Conservation (phyloP, 768 basidiomycete species). For the Rhizopogon salebrosus region DNA sequence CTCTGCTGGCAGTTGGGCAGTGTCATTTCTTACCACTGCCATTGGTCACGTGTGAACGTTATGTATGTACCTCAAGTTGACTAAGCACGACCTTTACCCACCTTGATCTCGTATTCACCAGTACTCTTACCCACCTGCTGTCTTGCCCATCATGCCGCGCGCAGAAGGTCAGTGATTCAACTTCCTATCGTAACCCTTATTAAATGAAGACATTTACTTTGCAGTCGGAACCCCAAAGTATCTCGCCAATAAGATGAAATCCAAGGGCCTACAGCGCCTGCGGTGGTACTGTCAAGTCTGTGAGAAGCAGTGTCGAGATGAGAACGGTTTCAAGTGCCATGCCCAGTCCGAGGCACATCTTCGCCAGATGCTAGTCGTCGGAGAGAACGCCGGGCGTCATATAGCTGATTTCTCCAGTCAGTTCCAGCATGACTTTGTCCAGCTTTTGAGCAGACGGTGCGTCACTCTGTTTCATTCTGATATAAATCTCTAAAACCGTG, state of each 20-base stretch:
- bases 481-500: not conserved
- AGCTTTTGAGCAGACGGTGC: slow-evolving; percentile 78
- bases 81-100: not conserved
- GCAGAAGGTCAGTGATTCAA: slow-evolving; percentile 58
- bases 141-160: slow-evolving; percentile 59
- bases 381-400: slow-evolving; percentile 88
- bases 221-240: slow-evolving; percentile 84
- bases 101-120: not conserved
- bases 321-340: slow-evolving; percentile 99
- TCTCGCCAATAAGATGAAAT: slow-evolving; percentile 95
- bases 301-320: slow-evolving; percentile 97
- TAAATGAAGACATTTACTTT: not conserved
- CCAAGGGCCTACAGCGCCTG: slow-evolving; percentile 91
- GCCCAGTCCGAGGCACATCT: slow-evolving; percentile 84
- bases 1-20: too few relatives aligned
- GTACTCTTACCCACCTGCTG: not conserved
- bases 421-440: slow-evolving; percentile 92
- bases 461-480: slow-evolving; percentile 15
- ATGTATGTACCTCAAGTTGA: not conserved
- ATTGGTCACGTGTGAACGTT: not conserved
- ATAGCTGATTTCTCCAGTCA: slow-evolving; percentile 84
- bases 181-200: not conserved
- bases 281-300: slow-evolving; percentile 99
- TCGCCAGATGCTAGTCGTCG: slow-evolving; percentile 95
- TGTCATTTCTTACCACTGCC: not conserved